A percentile compares a stretch with the other conserved stretches of the same genome.
phyloP scores from a whole-genome alignment of 192 early-diverging fungal genomes.

The Oehlia diaphana region DNA sequence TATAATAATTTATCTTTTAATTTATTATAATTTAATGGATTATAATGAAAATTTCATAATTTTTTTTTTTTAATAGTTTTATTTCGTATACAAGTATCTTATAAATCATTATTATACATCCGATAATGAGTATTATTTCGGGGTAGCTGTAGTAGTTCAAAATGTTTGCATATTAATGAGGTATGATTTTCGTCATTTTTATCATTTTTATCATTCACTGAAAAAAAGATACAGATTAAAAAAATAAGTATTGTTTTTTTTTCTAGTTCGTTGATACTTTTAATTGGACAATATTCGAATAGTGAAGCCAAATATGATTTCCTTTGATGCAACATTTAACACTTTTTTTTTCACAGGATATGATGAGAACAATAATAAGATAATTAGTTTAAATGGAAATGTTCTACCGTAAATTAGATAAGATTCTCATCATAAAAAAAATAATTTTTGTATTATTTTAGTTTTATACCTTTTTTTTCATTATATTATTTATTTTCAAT shows the following conservation, averaged over 20 bases:
- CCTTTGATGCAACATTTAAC: not conserved
- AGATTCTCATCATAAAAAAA: too few species aligned
- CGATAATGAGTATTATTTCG: not conserved
- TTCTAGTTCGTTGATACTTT: not conserved
- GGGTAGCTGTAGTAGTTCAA: not conserved
- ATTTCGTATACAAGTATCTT: not conserved
- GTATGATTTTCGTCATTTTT: not conserved
- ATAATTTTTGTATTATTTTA: too few species aligned
- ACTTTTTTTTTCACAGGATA: not conserved
- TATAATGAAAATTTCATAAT: not conserved
- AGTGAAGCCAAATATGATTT: not conserved
- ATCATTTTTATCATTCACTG: not conserved
- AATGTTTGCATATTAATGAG: not conserved
- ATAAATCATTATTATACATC: not conserved
- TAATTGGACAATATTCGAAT: not conserved
- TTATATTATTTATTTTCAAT: too few species aligned
- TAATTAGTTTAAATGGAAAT: too few species aligned
- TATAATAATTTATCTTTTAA: too few species aligned
- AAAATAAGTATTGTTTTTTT: not conserved
- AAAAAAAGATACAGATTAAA: too few species aligned
- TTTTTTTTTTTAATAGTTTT: not conserved
- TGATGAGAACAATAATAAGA: too few species aligned
- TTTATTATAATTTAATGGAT: not conserved
- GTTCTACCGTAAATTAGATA: too few species aligned
- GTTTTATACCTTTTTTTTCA: too few species aligned